Evolutionary conservation across 2,329 filamentous ascomycete genomes (phyloP).

Genomic region (Curvularia lunata): DNA sequence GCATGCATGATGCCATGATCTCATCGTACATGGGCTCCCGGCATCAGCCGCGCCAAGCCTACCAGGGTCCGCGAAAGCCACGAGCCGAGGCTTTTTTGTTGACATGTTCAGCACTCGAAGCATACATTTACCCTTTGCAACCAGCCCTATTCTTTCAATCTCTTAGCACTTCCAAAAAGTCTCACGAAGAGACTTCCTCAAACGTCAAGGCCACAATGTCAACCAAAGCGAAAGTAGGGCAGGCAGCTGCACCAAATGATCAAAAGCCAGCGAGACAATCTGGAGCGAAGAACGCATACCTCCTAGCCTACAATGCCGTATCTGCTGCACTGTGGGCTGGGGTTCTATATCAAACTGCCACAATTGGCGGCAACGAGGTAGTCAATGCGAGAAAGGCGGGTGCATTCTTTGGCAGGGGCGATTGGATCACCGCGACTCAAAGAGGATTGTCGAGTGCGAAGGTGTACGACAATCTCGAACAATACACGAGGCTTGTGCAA

Average conservation of each 20-base stretch:
- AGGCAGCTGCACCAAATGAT: constrained; percentile 10
- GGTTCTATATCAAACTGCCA: constrained; percentile 72
- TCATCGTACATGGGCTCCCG: constrained; percentile 23
- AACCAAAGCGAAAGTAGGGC: constrained; percentile 4
- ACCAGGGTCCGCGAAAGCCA: constrained; percentile 14
- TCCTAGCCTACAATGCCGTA: constrained; percentile 82
- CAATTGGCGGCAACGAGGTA: constrained; percentile 53
- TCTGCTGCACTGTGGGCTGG: constrained; percentile 79
- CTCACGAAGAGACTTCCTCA: neutral
- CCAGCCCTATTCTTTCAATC: neutral
- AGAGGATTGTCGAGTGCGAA: constrained; percentile 47
- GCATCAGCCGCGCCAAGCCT: constrained; percentile 15
- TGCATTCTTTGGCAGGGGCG: constrained; percentile 15
- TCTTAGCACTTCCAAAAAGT: neutral
- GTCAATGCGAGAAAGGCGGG: constrained; percentile 22
- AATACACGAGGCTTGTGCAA: constrained; percentile 80
- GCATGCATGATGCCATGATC: constrained; percentile 15
- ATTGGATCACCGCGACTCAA: constrained; percentile 12
- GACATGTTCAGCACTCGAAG: constrained; percentile 10
- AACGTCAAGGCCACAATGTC: constrained; percentile 3
- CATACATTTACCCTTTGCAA: neutral
- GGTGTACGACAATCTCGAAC: constrained; percentile 67
- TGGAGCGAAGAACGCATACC: constrained; percentile 60
- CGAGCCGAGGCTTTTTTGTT: constrained; percentile 10
- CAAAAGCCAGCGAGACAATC: constrained; percentile 10